These are phyloP conservation scores for Inonotus obliquus DNA, from an alignment of 1,284 basidiomycete genomes.

Conservation along the genomic window DNA sequence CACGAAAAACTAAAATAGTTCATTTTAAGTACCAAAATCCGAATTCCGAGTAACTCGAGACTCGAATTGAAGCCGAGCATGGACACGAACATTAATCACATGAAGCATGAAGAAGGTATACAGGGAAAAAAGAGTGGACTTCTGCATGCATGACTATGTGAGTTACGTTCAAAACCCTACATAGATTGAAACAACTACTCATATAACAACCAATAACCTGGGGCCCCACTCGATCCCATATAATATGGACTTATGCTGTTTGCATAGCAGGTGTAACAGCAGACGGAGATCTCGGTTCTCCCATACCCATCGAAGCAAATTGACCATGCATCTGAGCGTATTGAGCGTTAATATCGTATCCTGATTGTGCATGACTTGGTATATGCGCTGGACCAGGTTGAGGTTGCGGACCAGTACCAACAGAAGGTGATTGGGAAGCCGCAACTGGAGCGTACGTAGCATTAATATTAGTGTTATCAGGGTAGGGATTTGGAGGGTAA, in stretches of 20 bases:
- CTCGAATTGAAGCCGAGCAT: too few species aligned
- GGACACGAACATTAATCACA: too few species aligned
- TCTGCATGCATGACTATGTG: too few species aligned
- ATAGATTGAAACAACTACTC: too few species aligned
- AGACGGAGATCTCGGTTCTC: slow-evolving; percentile 7
- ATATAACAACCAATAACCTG: too few species aligned
- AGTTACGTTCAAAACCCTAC: too few species aligned
- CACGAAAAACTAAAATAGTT: background rate
- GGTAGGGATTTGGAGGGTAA: slow-evolving; percentile 17
- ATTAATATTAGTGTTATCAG: background rate
- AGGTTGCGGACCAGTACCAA: background rate
- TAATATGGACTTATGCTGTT: slow-evolving; percentile 9
- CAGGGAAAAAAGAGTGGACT: background rate
- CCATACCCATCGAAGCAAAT: slow-evolving; percentile 15
- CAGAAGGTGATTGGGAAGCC: background rate
- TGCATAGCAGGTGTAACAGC: slow-evolving; percentile 7
- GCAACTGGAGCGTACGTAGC: background rate
- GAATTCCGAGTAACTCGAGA: too few species aligned
- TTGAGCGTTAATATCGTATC: slow-evolving; percentile 8
- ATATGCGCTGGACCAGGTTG: too few species aligned
- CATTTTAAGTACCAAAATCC: too few species aligned
- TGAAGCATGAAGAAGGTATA: background rate
- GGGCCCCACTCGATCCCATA: too few species aligned
- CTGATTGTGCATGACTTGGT: background rate
- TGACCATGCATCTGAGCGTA: slow-evolving; percentile 18